Conservation (phyloP, 2,329 filamentous ascomycete species). For the Pseudocercospora vitis region DNA sequence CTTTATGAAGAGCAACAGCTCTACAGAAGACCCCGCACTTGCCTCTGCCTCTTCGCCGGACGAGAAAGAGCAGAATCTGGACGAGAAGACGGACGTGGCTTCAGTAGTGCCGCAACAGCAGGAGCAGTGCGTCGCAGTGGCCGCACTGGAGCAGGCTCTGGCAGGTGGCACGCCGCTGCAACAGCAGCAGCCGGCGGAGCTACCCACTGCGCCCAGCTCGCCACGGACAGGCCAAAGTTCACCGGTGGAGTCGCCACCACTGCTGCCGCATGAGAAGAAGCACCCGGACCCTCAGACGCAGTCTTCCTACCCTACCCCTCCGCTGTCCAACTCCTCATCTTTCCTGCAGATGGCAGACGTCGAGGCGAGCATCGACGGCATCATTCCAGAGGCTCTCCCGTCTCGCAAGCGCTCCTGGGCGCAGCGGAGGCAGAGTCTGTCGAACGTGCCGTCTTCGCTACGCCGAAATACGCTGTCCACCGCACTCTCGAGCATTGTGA, state of each 20-base stretch:
- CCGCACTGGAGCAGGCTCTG: constrained; percentile 25
- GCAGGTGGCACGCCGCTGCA: constrained; percentile 19
- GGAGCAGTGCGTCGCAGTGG: constrained; percentile 22
- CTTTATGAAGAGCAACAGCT: constrained; percentile 46
- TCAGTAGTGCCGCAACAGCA: constrained; percentile 21
- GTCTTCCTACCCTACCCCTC: constrained; percentile 43
- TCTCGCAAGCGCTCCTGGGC: constrained; percentile 31
- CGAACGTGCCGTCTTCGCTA: constrained; percentile 31
- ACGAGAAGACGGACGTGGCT: constrained; percentile 20
- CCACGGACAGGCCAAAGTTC: constrained; percentile 27
- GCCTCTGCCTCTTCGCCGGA: constrained; percentile 29
- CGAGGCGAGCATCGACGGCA: constrained; percentile 26
- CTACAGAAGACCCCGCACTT: constrained; percentile 37
- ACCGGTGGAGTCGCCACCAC: constrained; percentile 33
- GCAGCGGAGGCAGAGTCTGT: constrained; percentile 29
- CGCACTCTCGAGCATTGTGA: constrained; percentile 66
- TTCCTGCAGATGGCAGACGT: constrained; percentile 33
- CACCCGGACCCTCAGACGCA: constrained; percentile 24
- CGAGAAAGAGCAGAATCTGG: constrained; percentile 17
- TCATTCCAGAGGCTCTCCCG: constrained; percentile 18
- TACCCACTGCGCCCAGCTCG: constrained; percentile 41
- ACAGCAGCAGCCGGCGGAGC: constrained; percentile 20
- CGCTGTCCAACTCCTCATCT: constrained; percentile 44
- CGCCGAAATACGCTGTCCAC: constrained; percentile 45
- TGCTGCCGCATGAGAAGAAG: constrained; percentile 41